Evolutionary conservation across 306 rosid genomes (phyloP).

Genomic region (Sechiopsis laciniata): DNA sequence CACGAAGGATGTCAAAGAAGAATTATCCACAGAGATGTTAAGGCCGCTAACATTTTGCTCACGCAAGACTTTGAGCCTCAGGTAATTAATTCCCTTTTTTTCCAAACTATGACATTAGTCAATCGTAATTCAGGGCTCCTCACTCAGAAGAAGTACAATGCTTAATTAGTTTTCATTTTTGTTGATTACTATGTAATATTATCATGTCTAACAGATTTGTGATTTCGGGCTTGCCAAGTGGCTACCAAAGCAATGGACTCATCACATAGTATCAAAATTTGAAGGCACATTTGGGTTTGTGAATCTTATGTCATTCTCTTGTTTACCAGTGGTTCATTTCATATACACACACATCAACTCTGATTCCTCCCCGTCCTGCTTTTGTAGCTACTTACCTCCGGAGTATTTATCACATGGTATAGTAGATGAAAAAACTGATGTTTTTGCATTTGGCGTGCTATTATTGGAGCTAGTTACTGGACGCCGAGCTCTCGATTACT

Average conservation of each 20-base stretch:
- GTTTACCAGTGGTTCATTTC: neutral
- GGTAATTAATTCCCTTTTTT: conserved; percentile 41
- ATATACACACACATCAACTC: neutral
- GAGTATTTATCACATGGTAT: conserved; percentile 87
- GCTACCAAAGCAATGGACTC: conserved; percentile 95
- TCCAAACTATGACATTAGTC: neutral
- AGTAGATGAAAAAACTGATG: conserved; percentile 93
- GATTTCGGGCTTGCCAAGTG: conserved; percentile 98
- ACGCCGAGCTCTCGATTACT: conserved; percentile 87
- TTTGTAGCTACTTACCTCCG: conserved; percentile 79
- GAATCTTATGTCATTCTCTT: conserved; percentile 23
- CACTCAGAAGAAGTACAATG: neutral
- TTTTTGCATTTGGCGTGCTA: conserved; percentile 84
- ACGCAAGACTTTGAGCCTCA: conserved; percentile 72
- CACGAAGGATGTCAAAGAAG: conserved; percentile 91
- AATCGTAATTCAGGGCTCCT: neutral
- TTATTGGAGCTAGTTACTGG: conserved; percentile 83
- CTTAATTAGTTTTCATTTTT: conserved; percentile 11
- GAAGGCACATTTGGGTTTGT: conserved; percentile 98
- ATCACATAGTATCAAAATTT: conserved; percentile 67
- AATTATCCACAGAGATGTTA: conserved; percentile 91
- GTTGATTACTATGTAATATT: neutral
- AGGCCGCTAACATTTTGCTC: conserved; percentile 94
- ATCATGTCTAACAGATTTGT: conserved; percentile 51
- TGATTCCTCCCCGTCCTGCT: neutral